These are phyloP conservation scores for Podospora anserina DNA, from an alignment of 495 filamentous ascomycete genomes.

Conservation along the genomic window DNA sequence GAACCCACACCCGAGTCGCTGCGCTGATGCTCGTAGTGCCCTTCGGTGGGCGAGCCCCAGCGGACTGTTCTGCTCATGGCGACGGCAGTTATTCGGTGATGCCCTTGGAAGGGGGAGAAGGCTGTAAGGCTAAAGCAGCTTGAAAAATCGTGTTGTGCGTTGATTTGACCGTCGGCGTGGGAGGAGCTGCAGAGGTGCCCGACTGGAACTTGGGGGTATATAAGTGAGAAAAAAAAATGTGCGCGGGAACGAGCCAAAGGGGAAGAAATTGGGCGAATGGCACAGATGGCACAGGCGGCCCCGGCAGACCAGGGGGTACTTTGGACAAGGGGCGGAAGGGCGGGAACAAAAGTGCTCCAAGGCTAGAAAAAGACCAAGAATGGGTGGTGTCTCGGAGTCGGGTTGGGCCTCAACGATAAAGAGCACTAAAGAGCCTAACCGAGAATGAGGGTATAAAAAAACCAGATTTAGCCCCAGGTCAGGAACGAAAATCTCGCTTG, in stretches of 20 bases:
- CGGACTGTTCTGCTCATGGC: constrained; percentile 37
- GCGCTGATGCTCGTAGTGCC: constrained; percentile 32
- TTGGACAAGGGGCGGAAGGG: constrained; percentile 7
- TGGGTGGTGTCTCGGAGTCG: constrained; percentile 12
- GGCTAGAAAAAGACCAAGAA: constrained; percentile 19
- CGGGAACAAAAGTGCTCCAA: constrained; percentile 16
- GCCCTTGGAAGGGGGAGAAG: constrained; percentile 18
- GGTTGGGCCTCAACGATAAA: constrained; percentile 36
- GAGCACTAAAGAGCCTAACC: constrained; percentile 16
- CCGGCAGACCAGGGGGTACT: constrained; percentile 6
- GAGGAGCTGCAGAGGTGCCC: constrained; percentile 38
- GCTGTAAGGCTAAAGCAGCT: constrained; percentile 32
- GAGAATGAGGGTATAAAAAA: constrained; percentile 21
- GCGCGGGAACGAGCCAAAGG: constrained; percentile 21
- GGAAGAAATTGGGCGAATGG: constrained; percentile 33
- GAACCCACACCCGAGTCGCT: constrained; percentile 40
- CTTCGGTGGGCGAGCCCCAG: constrained; percentile 35
- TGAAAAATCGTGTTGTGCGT: constrained; percentile 39
- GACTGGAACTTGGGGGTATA: constrained; percentile 29
- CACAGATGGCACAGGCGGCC: constrained; percentile 24
- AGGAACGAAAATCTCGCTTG: constrained; percentile 30
- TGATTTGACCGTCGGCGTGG: constrained; percentile 36
- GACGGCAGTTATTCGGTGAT: constrained; percentile 19
- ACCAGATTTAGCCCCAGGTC: constrained; percentile 22
- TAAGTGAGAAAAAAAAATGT: constrained; percentile 32